Evolutionary conservation across 257 asterid genomes (phyloP).

Genomic region (Scutellaria barbata): DNA sequence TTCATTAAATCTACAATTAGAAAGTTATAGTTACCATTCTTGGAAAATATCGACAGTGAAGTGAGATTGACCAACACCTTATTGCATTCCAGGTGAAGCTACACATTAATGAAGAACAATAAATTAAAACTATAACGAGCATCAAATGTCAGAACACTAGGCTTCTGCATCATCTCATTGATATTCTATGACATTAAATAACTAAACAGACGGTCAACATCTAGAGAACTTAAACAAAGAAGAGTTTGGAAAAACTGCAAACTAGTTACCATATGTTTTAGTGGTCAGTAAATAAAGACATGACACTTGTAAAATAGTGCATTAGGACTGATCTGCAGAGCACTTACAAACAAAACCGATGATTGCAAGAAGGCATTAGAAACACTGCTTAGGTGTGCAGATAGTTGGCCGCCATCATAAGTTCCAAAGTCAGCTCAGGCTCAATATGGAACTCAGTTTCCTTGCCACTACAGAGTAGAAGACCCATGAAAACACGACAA

Average conservation of each 20-base stretch:
- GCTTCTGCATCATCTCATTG: constrained; percentile 27
- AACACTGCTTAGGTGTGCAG: constrained; percentile 65
- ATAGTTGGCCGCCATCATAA: constrained; percentile 94
- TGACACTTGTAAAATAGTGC: neutral
- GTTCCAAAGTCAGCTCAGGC: constrained; percentile 88
- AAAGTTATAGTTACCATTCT: neutral
- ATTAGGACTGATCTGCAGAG: constrained; percentile 5
- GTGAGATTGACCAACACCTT: constrained; percentile 16
- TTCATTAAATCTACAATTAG: constrained; percentile 24
- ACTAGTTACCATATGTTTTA: neutral
- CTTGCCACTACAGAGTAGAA: constrained; percentile 68
- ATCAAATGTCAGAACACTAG: constrained; percentile 29
- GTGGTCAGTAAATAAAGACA: neutral
- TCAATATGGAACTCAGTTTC: constrained; percentile 87
- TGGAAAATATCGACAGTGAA: constrained; percentile 25
- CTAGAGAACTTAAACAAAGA: neutral
- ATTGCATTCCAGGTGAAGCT: constrained; percentile 19
- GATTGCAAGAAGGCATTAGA: constrained; percentile 35
- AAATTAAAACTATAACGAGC: constrained; percentile 8
- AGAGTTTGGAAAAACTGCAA: neutral
- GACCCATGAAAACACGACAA: constrained; percentile 5
- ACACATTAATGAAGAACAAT: neutral
- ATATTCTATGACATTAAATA: constrained; percentile 26
- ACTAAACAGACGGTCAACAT: neutral
- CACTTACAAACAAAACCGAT: constrained; percentile 37